These are phyloP conservation scores for Raffaelea arxii DNA, from an alignment of 2,329 filamentous ascomycete genomes.

Conservation along the genomic window DNA sequence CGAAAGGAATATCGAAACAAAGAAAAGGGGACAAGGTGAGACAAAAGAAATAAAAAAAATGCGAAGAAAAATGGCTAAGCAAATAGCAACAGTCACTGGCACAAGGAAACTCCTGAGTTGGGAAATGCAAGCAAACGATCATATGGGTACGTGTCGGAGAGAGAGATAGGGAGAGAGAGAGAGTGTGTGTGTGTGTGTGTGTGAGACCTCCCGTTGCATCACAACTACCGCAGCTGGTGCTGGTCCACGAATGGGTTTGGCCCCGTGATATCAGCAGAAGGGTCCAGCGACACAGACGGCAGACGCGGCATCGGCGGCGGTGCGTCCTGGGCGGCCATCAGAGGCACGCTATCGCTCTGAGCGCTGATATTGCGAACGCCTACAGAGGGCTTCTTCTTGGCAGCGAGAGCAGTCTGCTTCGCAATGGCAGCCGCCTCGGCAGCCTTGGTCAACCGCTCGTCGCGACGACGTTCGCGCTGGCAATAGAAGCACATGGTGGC, in stretches of 20 bases:
- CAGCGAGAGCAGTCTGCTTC: conserved; percentile 29
- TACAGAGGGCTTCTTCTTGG: conserved; percentile 28
- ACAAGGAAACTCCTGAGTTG: too few species aligned
- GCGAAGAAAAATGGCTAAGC: too few species aligned
- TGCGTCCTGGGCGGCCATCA: conserved; percentile 10
- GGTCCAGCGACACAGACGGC: too few species aligned
- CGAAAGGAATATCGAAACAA: too few species aligned
- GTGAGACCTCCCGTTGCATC: too few species aligned
- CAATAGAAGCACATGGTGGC: conserved; percentile 38
- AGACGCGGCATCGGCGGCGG: background rate
- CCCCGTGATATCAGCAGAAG: conserved; percentile 5
- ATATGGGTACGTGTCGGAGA: too few species aligned
- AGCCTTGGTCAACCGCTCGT: conserved; percentile 32
- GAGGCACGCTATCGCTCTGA: conserved; percentile 14
- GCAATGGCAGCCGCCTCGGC: conserved; percentile 39
- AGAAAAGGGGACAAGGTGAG: too few species aligned
- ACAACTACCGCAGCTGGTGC: conserved; percentile 12
- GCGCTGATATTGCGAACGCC: conserved; percentile 13
- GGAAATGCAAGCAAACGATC: too few species aligned
- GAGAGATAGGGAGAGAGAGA: too few species aligned
- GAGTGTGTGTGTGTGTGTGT: too few species aligned
- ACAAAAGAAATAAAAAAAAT: too few species aligned
- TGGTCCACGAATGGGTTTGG: conserved; percentile 13
- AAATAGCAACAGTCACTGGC: too few species aligned
- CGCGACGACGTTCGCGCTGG: conserved; percentile 37